Percentiles rank a stretch among this genome's conserved stretches.
phyloP scores from a whole-genome alignment of 192 early-diverging fungal genomes.

The Coemansia sp. region DNA sequence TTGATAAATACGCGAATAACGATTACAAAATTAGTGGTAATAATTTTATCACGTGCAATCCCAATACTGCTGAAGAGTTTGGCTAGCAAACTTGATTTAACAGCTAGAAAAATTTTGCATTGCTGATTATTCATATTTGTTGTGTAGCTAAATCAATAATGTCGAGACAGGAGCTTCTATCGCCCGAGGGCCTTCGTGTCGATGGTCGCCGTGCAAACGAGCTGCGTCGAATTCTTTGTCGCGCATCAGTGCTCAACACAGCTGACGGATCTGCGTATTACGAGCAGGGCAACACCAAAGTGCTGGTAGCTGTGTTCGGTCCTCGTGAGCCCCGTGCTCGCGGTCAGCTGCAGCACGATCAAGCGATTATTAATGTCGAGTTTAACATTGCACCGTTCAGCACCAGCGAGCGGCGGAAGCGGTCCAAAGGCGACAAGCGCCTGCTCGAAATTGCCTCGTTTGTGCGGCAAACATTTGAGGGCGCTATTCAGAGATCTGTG shows the following conservation, averaged over 20 bases:
- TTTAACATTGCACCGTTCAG: conserved; percentile 91
- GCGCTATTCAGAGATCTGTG: conserved; percentile 69
- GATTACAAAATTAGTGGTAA: no score
- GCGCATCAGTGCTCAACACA: conserved; percentile 72
- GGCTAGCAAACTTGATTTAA: no score
- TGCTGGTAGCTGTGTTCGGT: conserved; percentile 87
- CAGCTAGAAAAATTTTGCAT: neutral
- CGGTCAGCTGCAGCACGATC: conserved; percentile 60
- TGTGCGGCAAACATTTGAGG: conserved; percentile 90
- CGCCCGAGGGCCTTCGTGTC: conserved; percentile 76
- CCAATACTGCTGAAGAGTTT: neutral
- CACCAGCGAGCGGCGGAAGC: conserved; percentile 79
- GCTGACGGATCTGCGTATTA: conserved; percentile 94
- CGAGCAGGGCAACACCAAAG: conserved; percentile 95
- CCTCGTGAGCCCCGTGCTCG: conserved; percentile 76
- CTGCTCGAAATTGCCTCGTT: conserved; percentile 81
- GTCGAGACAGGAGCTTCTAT: conserved; percentile 54
- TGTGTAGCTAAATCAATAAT: conserved; percentile 7
- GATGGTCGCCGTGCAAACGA: conserved; percentile 91
- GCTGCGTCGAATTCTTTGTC: conserved; percentile 78
- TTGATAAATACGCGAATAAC: no score
- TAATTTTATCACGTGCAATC: neutral
- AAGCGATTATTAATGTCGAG: conserved; percentile 82
- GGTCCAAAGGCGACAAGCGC: conserved; percentile 87
- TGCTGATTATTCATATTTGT: no score